Percentiles rank a stretch among this genome's conserved stretches.
Conservation (phyloP, 2,329 filamentous ascomycete genomes). For the Aspergillus alliaceus region DNA sequence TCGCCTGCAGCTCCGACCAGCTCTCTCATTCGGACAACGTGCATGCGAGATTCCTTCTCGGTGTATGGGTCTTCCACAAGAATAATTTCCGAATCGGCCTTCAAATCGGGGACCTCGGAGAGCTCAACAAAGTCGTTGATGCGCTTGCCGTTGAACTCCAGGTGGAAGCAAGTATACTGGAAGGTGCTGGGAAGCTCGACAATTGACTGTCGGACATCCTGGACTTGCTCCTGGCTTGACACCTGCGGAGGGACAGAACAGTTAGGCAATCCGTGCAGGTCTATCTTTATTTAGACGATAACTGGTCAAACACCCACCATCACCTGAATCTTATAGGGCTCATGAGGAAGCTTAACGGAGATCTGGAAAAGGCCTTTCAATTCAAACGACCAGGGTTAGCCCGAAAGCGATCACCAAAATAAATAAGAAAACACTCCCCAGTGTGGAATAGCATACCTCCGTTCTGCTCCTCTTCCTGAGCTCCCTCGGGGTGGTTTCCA, state of each 20-base stretch:
- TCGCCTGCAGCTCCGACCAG: slow-evolving; percentile 90
- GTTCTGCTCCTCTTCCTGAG: slow-evolving; percentile 35
- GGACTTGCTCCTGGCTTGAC: slow-evolving; percentile 90
- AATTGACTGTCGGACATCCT: slow-evolving; percentile 94
- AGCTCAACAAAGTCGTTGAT: slow-evolving; percentile 96
- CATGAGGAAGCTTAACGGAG: slow-evolving; percentile 78
- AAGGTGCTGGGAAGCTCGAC: slow-evolving; percentile 91
- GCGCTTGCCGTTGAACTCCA: slow-evolving; percentile 82
- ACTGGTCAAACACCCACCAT: slow-evolving; percentile 62
- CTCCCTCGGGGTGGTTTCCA: slow-evolving; percentile 34
- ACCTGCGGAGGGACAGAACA: slow-evolving; percentile 55
- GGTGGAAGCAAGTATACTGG: slow-evolving; percentile 98
- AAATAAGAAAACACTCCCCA: not conserved
- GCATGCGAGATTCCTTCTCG: slow-evolving; percentile 95
- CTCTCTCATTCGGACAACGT: slow-evolving; percentile 86
- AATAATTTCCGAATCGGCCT: slow-evolving; percentile 72
- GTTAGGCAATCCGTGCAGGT: slow-evolving; percentile 18
- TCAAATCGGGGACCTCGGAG: slow-evolving; percentile 80
- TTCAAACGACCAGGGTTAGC: not conserved
- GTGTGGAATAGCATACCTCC: slow-evolving; percentile 33
- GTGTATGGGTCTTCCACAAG: slow-evolving; percentile 95
- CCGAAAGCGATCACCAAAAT: not conserved
- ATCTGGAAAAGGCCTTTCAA: slow-evolving; percentile 63
- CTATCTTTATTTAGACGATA: slow-evolving; percentile 10
- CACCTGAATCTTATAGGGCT: slow-evolving; percentile 76